Evolutionary conservation across 768 basidiomycete genomes (phyloP).

Genomic region (Lactarius tabidus): DNA sequence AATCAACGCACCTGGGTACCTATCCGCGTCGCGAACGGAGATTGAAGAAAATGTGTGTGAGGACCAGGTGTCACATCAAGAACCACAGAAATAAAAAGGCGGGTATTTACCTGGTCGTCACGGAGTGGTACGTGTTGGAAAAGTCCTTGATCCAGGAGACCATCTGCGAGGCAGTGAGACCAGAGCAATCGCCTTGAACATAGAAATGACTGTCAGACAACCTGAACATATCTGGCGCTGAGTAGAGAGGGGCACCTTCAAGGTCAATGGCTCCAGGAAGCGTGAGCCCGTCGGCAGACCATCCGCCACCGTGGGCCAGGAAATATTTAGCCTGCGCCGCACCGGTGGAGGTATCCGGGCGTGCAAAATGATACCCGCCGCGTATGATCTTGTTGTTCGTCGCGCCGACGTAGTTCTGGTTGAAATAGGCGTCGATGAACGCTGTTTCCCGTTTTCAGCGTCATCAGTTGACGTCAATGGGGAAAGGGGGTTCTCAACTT

Average conservation of each 20-base stretch:
- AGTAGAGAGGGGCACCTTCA: no score
- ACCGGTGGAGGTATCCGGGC: constrained; percentile 49
- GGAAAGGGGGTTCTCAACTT: constrained; percentile 31
- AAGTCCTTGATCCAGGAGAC: no score
- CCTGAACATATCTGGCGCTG: neutral
- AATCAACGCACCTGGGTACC: constrained; percentile 39
- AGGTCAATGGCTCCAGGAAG: constrained; percentile 7
- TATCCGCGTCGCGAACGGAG: neutral
- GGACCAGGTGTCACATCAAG: no score
- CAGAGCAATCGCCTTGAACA: constrained; percentile 50
- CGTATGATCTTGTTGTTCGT: constrained; percentile 54
- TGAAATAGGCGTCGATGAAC: constrained; percentile 44
- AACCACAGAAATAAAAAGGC: no score
- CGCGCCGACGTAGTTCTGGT: constrained; percentile 51
- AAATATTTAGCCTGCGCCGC: constrained; percentile 59
- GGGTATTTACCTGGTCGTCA: no score
- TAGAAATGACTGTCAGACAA: constrained; percentile 30
- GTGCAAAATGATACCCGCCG: constrained; percentile 60
- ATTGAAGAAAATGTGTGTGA: neutral
- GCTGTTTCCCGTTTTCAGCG: constrained; percentile 18
- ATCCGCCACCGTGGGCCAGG: constrained; percentile 38
- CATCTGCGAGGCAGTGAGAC: constrained; percentile 32
- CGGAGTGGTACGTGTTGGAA: no score
- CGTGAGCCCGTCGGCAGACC: constrained; percentile 4
- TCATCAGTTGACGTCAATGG: constrained; percentile 24